Evolutionary conservation across 345 rosid species (phyloP), one percentile per base, ranked within the genome.

Genomic region (Brassica nigra): DNA sequence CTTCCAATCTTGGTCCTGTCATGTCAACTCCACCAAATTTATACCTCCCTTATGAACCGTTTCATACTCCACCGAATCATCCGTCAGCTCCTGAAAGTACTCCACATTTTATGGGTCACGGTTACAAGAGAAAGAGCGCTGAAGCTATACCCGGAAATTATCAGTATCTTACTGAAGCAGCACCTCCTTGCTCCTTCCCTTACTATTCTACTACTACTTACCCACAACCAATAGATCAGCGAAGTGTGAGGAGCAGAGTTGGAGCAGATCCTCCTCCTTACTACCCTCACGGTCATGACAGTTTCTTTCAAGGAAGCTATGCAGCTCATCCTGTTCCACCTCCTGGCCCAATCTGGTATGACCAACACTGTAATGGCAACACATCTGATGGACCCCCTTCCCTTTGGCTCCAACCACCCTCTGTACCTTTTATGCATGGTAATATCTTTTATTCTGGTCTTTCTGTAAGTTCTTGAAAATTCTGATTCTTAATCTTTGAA

Each of bases 361-460:
- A 89, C 42, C 93, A 91, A 69, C 55, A 80, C 30, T 78, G 79
- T 71, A 81, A 75, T 80, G 76, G 85, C 66, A 49, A 20, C 73
- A 59, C 76, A 52, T 70, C 63, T 80, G 90, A 87, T 79, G 87
- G 89, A 57, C 81, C 88, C 54, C 12, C 54, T 78, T 74, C 86
- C n/a, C 76, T 76, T 66, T 93, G 97, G 97, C 82, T 83, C 70
- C 95, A 86, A 67, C 81, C 84, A 67, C 85, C 87, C 12, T 49
- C 76, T 64, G 62, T 84, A 74, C 89, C 93, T 79, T 89, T 79
- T 70, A 84, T 91, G 83, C 92, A 81, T 65, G 94, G 97, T 93
- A 88, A 62, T 73, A 74, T 79, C 59, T 47, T 33, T 66, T 47
- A 59, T 59, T 33, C 66, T 49, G 8, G 58, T 33, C 44, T 79